Evolutionary conservation across 345 rosid genomes (phyloP).

Genomic region (Toxicodendron radicans): DNA sequence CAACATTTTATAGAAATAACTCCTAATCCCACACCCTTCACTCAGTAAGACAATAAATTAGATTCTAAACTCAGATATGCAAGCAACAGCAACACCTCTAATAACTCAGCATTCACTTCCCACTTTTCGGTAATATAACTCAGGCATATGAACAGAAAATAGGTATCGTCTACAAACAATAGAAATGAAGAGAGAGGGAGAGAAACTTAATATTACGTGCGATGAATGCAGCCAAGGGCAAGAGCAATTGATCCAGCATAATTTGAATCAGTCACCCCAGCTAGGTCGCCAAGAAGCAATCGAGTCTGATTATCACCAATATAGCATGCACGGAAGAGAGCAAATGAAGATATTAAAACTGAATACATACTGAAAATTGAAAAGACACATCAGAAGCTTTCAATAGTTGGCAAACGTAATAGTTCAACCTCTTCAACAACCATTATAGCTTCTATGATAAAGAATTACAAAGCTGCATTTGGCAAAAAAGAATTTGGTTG

Average conservation of each 20-base stretch:
- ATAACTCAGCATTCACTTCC: neutral
- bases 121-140: conserved; percentile 7
- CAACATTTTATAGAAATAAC: too few relatives aligned
- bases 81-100: neutral
- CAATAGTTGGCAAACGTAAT: neutral
- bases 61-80: neutral
- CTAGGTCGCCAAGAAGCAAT: conserved; percentile 72
- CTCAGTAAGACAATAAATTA: neutral
- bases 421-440: conserved; percentile 4
- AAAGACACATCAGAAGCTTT: neutral
- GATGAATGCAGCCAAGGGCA: conserved; percentile 96
- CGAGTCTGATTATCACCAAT: conserved; percentile 67
- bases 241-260: conserved; percentile 90
- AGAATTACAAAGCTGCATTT: conserved; percentile 1
- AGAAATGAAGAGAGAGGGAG: neutral
- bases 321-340: conserved; percentile 5
- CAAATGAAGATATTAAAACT: neutral
- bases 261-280: conserved; percentile 62
- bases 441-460: neutral
- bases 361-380: neutral
- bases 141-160: neutral
- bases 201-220: conserved; percentile 50
- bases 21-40: neutral
- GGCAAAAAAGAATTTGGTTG: neutral
- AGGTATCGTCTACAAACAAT: too few relatives aligned